Base-by-base conservation (phyloP, 2,329 filamentous ascomycete genomes). In the Fusarium sp. region DNA sequence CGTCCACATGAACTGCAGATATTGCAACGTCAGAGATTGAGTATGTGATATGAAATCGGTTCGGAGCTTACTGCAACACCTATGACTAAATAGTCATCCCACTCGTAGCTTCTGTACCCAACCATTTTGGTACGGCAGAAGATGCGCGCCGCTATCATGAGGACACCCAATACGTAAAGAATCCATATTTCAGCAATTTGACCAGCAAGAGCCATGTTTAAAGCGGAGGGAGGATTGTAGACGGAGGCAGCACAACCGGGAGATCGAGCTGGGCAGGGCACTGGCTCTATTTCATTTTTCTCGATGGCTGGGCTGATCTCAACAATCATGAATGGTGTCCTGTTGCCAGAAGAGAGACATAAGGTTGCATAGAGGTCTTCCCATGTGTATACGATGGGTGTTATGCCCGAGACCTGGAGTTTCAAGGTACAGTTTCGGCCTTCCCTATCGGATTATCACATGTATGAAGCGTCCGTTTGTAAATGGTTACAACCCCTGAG, bases 151-250 rank as follows among this genome's bases (percentile, higher is more conserved):
- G 75, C 76, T 24, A 84, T 82, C 58, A 80, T 77, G 1, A 77
- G 16, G 20, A 74, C 78, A 1, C 82, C 83, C 5, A 83, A 54
- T 6, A 71, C 60, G 66, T 80, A 84, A n/a, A 84, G 77, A 56
- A 78, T 71, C 83, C 82, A 84, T 77, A 82, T 82, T 61, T 83
- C 82, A 3, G 78, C 76, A 18, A 81, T 58, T 18, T 76, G 74
- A 5, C 52, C 52, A 13, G 66, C 27, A 1, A 62, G 10, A 2
- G 37, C 52, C 47, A 47, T 47, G 22, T 47, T 24, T 16, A 14
- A 24, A 24, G 22, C 42, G 14, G 22, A 47, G 22, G 22, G 22
- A 8, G 7, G 14, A 24, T 47, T 47, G 22, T 47, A 24, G 42
- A 47, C 8, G 42, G 20, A 47, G 42, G 13, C 8, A 22, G 42